These are phyloP conservation scores for Skeletonema menzelii DNA, from an alignment of 108 stramenopile species.

Conservation along the genomic window DNA sequence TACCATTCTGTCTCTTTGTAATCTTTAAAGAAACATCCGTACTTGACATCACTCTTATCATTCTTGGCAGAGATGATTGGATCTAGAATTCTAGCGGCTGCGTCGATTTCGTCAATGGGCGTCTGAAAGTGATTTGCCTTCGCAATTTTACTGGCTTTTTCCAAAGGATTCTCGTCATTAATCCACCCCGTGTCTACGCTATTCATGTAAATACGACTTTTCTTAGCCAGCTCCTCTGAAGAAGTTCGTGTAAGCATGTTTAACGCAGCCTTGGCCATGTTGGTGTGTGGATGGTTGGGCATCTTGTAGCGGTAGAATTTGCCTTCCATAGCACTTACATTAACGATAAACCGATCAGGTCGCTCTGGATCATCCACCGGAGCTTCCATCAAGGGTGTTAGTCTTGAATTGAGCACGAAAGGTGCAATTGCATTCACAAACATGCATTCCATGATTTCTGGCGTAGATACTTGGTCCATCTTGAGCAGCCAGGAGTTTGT, in stretches of 20 bases:
- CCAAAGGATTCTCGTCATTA: slow-evolving; percentile 91
- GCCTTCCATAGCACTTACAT: slow-evolving; percentile 93
- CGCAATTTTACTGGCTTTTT: slow-evolving; percentile 75
- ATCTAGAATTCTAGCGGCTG: slow-evolving; percentile 86
- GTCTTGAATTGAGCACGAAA: slow-evolving; percentile 84
- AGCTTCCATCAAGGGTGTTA: slow-evolving; percentile 80
- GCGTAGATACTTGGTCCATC: slow-evolving; percentile 86
- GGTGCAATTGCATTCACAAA: slow-evolving; percentile 92
- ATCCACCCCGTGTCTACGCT: slow-evolving; percentile 94
- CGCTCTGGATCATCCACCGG: slow-evolving; percentile 28
- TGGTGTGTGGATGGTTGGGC: slow-evolving; percentile 91
- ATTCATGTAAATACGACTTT: slow-evolving; percentile 85
- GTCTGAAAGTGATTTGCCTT: slow-evolving; percentile 86
- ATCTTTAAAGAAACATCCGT: slow-evolving; percentile 87
- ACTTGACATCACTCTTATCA: slow-evolving; percentile 29
- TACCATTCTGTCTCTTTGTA: slow-evolving; percentile 88
- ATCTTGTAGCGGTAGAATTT: slow-evolving; percentile 94
- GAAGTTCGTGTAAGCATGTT: slow-evolving; percentile 93
- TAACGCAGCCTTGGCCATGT: slow-evolving; percentile 93
- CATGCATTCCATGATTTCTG: slow-evolving; percentile 90
- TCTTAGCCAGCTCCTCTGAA: slow-evolving; percentile 80
- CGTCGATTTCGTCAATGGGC: slow-evolving; percentile 93
- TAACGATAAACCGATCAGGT: slow-evolving; percentile 85
- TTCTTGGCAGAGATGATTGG: slow-evolving; percentile 76
- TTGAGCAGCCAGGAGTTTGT: slow-evolving; percentile 90